phyloP scores from a whole-genome alignment of 2,329 filamentous ascomycete genomes.

The Apiospora malaysiana region DNA sequence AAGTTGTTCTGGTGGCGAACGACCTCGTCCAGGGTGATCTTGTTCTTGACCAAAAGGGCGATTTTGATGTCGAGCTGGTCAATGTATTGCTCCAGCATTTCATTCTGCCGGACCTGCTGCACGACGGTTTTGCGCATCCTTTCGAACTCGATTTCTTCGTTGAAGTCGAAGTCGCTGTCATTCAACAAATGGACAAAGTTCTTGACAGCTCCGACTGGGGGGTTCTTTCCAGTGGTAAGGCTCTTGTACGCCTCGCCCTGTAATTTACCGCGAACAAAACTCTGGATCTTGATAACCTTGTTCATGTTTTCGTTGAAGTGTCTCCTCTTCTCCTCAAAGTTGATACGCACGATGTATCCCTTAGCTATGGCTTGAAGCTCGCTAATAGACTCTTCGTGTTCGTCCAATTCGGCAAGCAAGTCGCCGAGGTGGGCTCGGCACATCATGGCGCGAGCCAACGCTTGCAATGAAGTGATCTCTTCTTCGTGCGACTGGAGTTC shows the following conservation, averaged over 20 bases:
- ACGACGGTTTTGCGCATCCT: constrained; percentile 93
- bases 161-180: constrained; percentile 98
- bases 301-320: constrained; percentile 98
- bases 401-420: constrained; percentile 78
- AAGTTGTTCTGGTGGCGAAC: constrained; percentile 97
- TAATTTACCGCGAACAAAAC: constrained; percentile 91
- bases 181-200: constrained; percentile 98
- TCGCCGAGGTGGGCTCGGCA: constrained; percentile 75
- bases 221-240: constrained; percentile 93
- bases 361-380: constrained; percentile 77
- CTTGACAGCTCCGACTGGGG: constrained; percentile 94
- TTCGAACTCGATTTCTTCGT: constrained; percentile 97
- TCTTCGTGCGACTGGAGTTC: constrained; percentile 72
- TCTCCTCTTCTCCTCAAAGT: constrained; percentile 83
- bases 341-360: constrained; percentile 74
- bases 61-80: constrained; percentile 99
- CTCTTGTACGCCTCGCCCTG: constrained; percentile 99
- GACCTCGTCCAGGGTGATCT: constrained; percentile 97
- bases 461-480: constrained; percentile 74
- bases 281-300: constrained; percentile 98
- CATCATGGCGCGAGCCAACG: constrained; percentile 78
- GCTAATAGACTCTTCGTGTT: constrained; percentile 77
- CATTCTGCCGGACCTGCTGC: constrained; percentile 95
- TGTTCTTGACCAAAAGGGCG: constrained; percentile 97
- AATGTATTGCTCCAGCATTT: constrained; percentile 96